phyloP scores from a whole-genome alignment of 495 filamentous ascomycete species.

The Aspergillus funiculosus region DNA sequence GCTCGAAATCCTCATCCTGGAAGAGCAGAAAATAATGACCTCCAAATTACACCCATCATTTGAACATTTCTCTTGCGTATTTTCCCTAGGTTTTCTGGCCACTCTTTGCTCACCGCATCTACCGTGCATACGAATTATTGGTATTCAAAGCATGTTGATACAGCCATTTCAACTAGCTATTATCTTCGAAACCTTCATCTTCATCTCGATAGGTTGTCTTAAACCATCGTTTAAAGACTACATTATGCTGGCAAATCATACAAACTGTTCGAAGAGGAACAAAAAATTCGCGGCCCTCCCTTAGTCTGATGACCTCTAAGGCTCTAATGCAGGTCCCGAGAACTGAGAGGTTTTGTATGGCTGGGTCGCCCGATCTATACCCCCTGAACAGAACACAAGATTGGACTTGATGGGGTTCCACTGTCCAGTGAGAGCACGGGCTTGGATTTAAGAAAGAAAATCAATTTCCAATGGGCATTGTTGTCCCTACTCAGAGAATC shows the following conservation, averaged over 20 bases:
- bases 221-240: too few relatives aligned
- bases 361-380: constrained; percentile 1
- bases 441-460: neutral
- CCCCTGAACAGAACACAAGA: constrained; percentile 12
- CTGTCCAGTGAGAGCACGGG: constrained; percentile 12
- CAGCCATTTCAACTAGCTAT: constrained; percentile 9
- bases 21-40: constrained; percentile 2
- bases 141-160: neutral
- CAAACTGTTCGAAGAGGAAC: neutral
- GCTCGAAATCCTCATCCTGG: constrained; percentile 3
- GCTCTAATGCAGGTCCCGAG: constrained; percentile 10
- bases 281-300: neutral
- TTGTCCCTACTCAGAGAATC: neutral
- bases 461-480: constrained; percentile 15
- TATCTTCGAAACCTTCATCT: constrained; percentile 2
- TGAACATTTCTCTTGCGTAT: neutral
- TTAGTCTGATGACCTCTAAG: neutral
- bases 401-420: constrained; percentile 2
- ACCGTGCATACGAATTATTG: constrained; percentile 3
- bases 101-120: constrained; percentile 15
- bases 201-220: too few relatives aligned
- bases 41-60: neutral
- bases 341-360: constrained; percentile 4
- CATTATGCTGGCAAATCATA: neutral
- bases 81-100: neutral